These are phyloP conservation scores for Penicillium paxilli DNA, from an alignment of 495 filamentous ascomycete species.

Conservation along the genomic window DNA sequence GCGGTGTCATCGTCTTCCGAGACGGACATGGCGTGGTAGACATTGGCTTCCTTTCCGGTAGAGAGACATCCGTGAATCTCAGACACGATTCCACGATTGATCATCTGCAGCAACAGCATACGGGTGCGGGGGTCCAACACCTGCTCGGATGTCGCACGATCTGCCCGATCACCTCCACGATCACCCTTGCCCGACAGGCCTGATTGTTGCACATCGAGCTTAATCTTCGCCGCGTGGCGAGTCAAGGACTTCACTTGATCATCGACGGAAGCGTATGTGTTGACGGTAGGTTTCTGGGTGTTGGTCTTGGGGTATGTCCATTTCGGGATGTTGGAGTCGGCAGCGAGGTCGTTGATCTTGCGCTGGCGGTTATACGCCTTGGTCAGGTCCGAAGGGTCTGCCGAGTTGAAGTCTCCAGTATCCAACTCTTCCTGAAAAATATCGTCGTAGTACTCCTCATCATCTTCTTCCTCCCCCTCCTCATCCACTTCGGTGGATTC, in stretches of 20 bases:
- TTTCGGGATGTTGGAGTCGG: constrained; percentile 54
- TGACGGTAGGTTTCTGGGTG: constrained; percentile 78
- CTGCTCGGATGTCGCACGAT: constrained; percentile 90
- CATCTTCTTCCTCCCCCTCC: constrained; percentile 36
- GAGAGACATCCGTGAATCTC: constrained; percentile 90
- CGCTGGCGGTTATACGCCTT: constrained; percentile 91
- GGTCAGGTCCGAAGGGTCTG: constrained; percentile 69
- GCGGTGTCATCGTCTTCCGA: constrained; percentile 42
- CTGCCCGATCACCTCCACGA: constrained; percentile 70
- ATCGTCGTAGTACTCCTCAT: constrained; percentile 59
- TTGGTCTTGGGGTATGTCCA: constrained; percentile 73
- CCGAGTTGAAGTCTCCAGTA: constrained; percentile 56
- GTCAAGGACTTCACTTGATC: constrained; percentile 84
- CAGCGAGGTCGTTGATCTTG: constrained; percentile 55
- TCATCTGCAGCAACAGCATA: constrained; percentile 93
- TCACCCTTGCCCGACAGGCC: constrained; percentile 52
- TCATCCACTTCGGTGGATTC: constrained; percentile 26
- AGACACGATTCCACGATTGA: constrained; percentile 78
- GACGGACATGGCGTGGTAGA: constrained; percentile 75
- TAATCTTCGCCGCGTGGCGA: constrained; percentile 86
- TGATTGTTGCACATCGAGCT: constrained; percentile 66
- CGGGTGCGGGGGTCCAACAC: constrained; percentile 91
- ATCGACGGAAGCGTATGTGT: constrained; percentile 74
- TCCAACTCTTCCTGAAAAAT: constrained; percentile 58
- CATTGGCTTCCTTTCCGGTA: constrained; percentile 97